Evolutionary conservation across 2,329 filamentous ascomycete species (phyloP), one percentile per base, ranked within the genome.

Genomic region (Fusarium dlaminii): DNA sequence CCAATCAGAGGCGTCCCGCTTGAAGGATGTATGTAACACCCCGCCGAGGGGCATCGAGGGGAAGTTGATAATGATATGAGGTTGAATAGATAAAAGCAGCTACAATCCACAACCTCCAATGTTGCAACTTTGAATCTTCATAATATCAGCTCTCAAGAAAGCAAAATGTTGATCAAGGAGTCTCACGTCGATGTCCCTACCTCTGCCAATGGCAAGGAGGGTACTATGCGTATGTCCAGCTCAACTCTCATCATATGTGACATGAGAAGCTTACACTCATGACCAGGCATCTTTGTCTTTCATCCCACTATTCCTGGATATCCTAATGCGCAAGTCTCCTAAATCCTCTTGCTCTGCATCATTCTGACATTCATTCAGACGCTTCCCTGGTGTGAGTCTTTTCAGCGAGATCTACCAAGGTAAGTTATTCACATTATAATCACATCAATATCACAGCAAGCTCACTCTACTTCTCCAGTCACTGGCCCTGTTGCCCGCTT

Each of bases 401-500:
- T 98, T 97, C 81, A 95, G 92, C 77, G 95, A 98, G 84, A 98
- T 98, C 79, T 98, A 98, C 80, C 95, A 98, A 91, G 95, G 94
- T 95, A n/a, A 59, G 66, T 18, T 20, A n/a, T 54, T 43, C 24
- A 15, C 18, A 24, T 18, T 8, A 52, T 30, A 40, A 24, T n/a
- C 45, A 27, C 17, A 29, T 42, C 32, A 49, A 18, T n/a, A 55
- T n/a, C 34, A 27, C 12, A 14, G 24, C 49, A 48, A 14, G 10
- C n/a, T 36, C 36, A 27, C 30, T 57, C 66, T 13, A 63, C 43
- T 55, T 4, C 32, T 30, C 45, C 42, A 95, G 95, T 98, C 24
- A 97, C 95, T 66, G 95, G 95, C 4, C 95, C 95, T 4, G 95
- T 98, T 32, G 89, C 92, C 68, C 91, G 96, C 60, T 98, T 98